Base-by-base conservation (phyloP, 176 grass and related monocot genomes). In the Zoysia pacifica region DNA sequence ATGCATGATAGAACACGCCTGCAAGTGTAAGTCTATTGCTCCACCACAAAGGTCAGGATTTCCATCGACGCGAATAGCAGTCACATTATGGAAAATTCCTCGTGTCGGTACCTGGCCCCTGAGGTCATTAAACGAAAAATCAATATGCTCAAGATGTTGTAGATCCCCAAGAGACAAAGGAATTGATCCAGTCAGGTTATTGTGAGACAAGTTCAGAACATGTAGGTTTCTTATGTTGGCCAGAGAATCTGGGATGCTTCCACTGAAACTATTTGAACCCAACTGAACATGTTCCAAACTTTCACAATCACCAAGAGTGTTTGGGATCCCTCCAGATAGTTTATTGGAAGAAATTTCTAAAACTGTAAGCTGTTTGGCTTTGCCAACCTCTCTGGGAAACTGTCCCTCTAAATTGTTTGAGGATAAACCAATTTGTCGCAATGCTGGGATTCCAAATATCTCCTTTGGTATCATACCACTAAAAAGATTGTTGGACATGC, bases 321-420 rank as follows among this genome's bases (percentile, higher is more conserved):
- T 36, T 74, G 89, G 81, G 55, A 91, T 74, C 6, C 81, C 70
- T 65, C 82, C 70, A 6, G 50, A 70, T 11, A 85, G 10, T 2
- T 62, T 69, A 4, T 89, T 89, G 0, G 42, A 54, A n/a, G 63
- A 77, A 38, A 89, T 48, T 48, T 64, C 0, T 9, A 89, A 54
- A 3, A 39, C 11, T 2, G 1, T 4, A 4, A 89, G 51, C 1
- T 83, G 72, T 9, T 62, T 55, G 9, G 79, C 72, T 3, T 42
- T 77, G 4, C 69, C 56, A 13, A 81, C 16, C 3, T 61, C 20
- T 0, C 5, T 2, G 18, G 1, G 48, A 61, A 80, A 7, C 45
- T 3, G 4, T 18, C 66, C 78, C 0, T 80, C 2, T 6, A 48
- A 13, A 15, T 19, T 62, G 10, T 62, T 63, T 6, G 40, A 43